Base-by-base conservation (phyloP, 345 rosid species). In the Salix arbutifolia region DNA sequence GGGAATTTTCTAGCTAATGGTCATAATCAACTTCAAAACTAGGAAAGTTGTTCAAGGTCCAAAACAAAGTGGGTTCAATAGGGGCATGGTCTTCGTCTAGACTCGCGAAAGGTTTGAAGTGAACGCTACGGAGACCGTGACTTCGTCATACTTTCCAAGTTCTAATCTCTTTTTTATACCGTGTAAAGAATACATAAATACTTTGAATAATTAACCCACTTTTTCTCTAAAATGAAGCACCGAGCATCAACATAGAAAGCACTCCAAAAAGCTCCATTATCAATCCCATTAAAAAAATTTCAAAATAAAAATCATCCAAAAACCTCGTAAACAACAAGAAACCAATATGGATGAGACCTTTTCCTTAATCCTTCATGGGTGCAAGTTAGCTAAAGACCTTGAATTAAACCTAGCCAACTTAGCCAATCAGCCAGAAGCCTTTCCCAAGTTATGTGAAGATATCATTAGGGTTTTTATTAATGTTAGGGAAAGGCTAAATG, bases 311-410 rank as follows among this genome's bases (percentile, higher is more conserved):
- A n/a, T 11, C 52, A 38, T 40, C 56, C 18, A n/a, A 21, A 69
- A 14, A 7, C 37, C 62, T 21, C 10, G 60, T 21, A 28, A 69
- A 42, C 26, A 56, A 26, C 37, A 37, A 9, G 42, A 35, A 23
- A 53, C 28, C 25, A 37, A 6, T 37, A 82, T 87, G 89, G 87
- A 85, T 70, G 91, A 85, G 23, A 65, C 77, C 7, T 68, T 87
- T 74, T 75, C 90, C 74, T 40, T 83, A 69, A 78, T 92, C 70
- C 82, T 81, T 28, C 81, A 74, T 0, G 97, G 92, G 8, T 79
- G 90, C 77, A 77, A 79, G 33, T 73, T 87, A 19, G 92, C 88
- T 16, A 79, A 73, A 31, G 87, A 83, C 3, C 88, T 92, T n/a
- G 90, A 89, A 79, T 65, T 85, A 8, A 84, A 53, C 78, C 84